Conservation (phyloP, 1,284 basidiomycete genomes). For the Athelia psychrophila region DNA sequence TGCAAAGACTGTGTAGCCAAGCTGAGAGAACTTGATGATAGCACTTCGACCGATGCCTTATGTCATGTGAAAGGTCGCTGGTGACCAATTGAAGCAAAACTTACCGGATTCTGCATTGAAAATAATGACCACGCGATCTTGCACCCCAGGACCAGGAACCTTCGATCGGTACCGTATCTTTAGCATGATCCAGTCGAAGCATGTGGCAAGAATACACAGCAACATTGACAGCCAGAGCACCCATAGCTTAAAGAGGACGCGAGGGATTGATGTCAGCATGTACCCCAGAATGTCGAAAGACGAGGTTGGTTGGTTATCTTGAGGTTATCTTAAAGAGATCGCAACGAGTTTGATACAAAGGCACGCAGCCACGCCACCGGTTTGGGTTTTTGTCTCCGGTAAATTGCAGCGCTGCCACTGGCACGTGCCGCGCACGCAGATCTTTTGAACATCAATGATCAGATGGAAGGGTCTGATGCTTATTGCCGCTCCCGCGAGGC, state of each 20-base stretch:
- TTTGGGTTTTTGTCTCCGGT: no score
- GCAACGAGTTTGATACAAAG: no score
- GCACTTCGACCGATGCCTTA: slow-evolving; percentile 27
- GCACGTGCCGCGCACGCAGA: no score
- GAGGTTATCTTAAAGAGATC: no score
- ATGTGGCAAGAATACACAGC: not conserved
- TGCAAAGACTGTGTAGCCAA: slow-evolving; percentile 32
- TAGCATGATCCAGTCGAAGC: slow-evolving; percentile 29
- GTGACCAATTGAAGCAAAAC: slow-evolving; percentile 2
- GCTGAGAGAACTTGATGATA: slow-evolving; percentile 28
- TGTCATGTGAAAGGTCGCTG: not conserved
- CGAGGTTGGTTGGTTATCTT: not conserved
- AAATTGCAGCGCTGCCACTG: no score
- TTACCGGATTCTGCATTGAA: slow-evolving; percentile 27
- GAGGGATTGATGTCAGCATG: not conserved
- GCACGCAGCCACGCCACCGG: no score
- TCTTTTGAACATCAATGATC: no score
- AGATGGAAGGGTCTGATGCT: no score
- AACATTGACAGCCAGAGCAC: not conserved
- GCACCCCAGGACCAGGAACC: not conserved
- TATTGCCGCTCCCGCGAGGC: no score
- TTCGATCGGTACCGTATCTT: slow-evolving; percentile 31
- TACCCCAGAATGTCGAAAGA: no score
- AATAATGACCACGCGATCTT: slow-evolving; percentile 23
- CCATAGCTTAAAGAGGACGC: not conserved